Base-by-base conservation (phyloP, 202 grass and related monocot species). In the Carex sylvatica region DNA sequence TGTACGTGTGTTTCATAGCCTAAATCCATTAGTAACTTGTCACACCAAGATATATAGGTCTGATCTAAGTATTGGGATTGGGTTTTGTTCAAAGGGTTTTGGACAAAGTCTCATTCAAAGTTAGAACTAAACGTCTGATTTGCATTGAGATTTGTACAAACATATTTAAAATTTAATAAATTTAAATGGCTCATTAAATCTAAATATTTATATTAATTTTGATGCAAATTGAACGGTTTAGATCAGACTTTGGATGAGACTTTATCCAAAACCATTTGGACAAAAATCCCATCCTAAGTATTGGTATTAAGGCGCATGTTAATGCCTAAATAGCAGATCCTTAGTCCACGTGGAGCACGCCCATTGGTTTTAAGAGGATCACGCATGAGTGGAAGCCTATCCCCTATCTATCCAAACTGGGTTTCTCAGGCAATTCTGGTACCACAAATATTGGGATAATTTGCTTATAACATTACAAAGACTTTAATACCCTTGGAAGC, bases 331-430 rank as follows among this genome's bases (percentile, higher is more conserved):
- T 68, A 63, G 54, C 23, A 84, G 82, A 84, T 84, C 72, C 40
- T 84, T 28, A 20, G 83, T 87, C 86, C 88, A 90, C 16, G 65
- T 88, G 90, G 92, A 84, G 26, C 10, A 4, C 6, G 2, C 66
- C 9, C 13, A 35, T 88, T 95, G 86, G 92, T 47, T 55, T 4
- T 4, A 56, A 85, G 35, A 22, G 79, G 90, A 95, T 95, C 84
- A 79, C 65, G 79, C 72, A 66, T 33, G 62, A 31, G 79, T 74
- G 87, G 68, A 66, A 84, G 84, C 63, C 79, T 84, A 86, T 61
- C 86, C 86, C 66, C 22, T 19, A 74, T 84, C 70, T 83, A 84
- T 82, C 89, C 70, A 84, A 72, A 84, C 24, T 78, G 51, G 15
- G 0, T n/a, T 80, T 82, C 81, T 88, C 90, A 70, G 52, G 87